phyloP scores from a whole-genome alignment of 495 filamentous ascomycete species.

The Cladorrhinum samala region DNA sequence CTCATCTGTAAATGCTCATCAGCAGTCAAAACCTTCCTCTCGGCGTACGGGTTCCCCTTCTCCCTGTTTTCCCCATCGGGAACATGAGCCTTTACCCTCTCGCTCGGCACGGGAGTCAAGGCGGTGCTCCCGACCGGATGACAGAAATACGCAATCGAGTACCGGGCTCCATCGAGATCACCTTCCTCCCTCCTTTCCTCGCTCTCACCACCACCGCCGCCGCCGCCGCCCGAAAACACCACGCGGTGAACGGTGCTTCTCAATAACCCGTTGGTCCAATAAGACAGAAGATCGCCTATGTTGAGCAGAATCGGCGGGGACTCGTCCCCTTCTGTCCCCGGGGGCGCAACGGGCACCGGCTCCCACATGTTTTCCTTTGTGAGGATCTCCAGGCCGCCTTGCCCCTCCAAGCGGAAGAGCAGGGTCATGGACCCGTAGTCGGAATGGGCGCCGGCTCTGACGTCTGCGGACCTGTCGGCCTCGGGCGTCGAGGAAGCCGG shows the following conservation, averaged over 20 bases:
- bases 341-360: constrained; percentile 55
- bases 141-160: constrained; percentile 88
- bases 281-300: constrained; percentile 82
- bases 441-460: constrained; percentile 85
- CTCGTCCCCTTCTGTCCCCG: constrained; percentile 44
- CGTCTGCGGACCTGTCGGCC: constrained; percentile 55
- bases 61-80: constrained; percentile 24
- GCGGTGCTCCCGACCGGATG: constrained; percentile 71
- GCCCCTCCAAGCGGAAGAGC: constrained; percentile 75
- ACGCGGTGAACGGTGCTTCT: constrained; percentile 86
- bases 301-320: constrained; percentile 83
- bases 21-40: constrained; percentile 66
- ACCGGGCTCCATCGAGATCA: constrained; percentile 58
- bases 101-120: constrained; percentile 70
- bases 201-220: too few species aligned
- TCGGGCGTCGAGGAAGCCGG: constrained; percentile 55
- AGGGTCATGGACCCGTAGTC: constrained; percentile 88
- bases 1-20: constrained; percentile 69
- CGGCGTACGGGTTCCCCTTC: constrained; percentile 36
- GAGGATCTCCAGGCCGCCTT: constrained; percentile 82
- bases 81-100: constrained; percentile 29
- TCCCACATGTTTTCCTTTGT: constrained; percentile 53
- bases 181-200: constrained; percentile 10
- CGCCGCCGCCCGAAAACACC: too few species aligned
- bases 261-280: constrained; percentile 86